A percentile compares a stretch with the other conserved stretches of the same genome.
Evolutionary conservation across 441 rosid species (phyloP).

Genomic region (Melastoma candidum): DNA sequence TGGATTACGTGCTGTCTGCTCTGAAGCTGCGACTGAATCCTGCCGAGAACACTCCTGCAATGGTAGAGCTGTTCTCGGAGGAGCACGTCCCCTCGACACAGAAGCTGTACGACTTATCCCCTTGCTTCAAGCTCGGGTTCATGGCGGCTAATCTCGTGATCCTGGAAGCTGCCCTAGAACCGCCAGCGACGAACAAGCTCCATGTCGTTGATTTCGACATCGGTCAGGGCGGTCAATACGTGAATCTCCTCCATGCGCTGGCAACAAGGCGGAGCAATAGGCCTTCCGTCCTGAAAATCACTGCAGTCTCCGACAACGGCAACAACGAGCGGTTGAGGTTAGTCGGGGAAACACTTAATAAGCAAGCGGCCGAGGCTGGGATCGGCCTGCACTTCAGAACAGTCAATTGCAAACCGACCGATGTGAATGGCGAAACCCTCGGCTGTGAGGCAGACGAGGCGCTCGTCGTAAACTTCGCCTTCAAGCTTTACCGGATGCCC

Average conservation of each 20-base stretch:
- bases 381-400: constrained; percentile 38
- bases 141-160: constrained; percentile 81
- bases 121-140: constrained; percentile 77
- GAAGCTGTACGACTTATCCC: constrained; percentile 55
- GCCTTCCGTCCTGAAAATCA: constrained; percentile 43
- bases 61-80: constrained; percentile 39
- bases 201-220: constrained; percentile 82
- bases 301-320: constrained; percentile 39
- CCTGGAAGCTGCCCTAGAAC: constrained; percentile 45
- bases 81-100: constrained; percentile 52
- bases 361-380: constrained; percentile 29
- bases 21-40: constrained; percentile 49
- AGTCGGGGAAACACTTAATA: constrained; percentile 36
- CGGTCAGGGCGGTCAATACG: constrained; percentile 66
- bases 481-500: constrained; percentile 52
- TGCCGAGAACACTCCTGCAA: constrained; percentile 38
- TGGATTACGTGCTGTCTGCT: constrained; percentile 47
- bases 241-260: constrained; percentile 51
- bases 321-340: constrained; percentile 37
- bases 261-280: constrained; percentile 30
- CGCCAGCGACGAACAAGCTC: constrained; percentile 21
- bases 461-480: constrained; percentile 70
- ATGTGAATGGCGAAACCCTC: constrained; percentile 57
- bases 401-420: constrained; percentile 32
- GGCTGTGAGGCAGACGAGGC: constrained; percentile 59